Evolutionary conservation across 2,329 filamentous ascomycete genomes (phyloP), one percentile per base, ranked within the genome.

Genomic region (Myrmaecium sp.): DNA sequence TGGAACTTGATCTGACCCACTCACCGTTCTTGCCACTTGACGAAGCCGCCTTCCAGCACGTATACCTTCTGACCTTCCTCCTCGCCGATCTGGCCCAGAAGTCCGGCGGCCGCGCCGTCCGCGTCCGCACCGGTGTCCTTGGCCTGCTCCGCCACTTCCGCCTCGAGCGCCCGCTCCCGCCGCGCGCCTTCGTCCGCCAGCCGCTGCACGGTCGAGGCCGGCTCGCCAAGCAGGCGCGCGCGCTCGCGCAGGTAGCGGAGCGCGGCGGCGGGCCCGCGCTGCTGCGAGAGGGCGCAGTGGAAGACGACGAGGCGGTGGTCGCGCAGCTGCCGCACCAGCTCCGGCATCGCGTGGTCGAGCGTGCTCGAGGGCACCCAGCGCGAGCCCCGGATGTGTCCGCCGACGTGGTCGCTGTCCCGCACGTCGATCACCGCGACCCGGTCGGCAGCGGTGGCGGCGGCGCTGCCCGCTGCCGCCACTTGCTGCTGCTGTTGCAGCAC

Each of bases 281-380:
- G 78, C 58, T 95, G 89, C 38, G 77, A 86, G 29, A 95, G 60
- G 11, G 80, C 78, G 54, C 89, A 98, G 57, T 98, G 89, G 51
- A 98, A 98, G 1, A 98, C 69, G 9, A 98, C 82, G 7, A 66
- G 75, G 30, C 89, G 69, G 51, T 82, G 83, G 44, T 75, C 71
- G 36, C 70, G 60, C 25, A 94, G 66, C 22, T 66, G 72, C 30
- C 81, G 71, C 8, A 92, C 63, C n/a, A 98, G 69, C 35, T 83
- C 80, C 1, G 84, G 78, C 51, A 89, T 69, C 38, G 66, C 70
- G 46, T 69, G 67, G 41, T 92, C 80, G 25, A 95, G 66, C 11
- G 70, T 68, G 23, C 55, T 56, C 26, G 69, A 77, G 1, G 89
- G 83, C 8, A 81, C 64, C 61, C 93, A 80, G 27, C 65, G 69